phyloP scores from a whole-genome alignment of 306 rosid genomes.

The Lotus japonicus region DNA sequence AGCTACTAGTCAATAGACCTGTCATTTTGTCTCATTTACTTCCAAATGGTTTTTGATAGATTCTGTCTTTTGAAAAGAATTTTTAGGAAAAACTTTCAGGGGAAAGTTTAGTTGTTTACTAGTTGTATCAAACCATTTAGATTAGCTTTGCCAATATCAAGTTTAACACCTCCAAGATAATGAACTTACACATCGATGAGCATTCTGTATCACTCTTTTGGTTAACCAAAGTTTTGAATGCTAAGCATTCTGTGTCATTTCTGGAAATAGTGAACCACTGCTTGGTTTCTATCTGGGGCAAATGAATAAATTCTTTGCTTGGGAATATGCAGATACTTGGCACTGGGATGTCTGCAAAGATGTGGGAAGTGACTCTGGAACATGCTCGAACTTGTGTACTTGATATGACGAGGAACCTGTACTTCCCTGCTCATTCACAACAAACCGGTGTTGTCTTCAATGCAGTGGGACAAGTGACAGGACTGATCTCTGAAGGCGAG shows the following conservation, averaged over 20 bases:
- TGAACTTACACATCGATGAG: not conserved
- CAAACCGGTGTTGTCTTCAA: constrained; percentile 76
- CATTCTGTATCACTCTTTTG: not conserved
- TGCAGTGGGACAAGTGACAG: constrained; percentile 77
- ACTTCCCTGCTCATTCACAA: constrained; percentile 45
- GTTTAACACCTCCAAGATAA: not conserved
- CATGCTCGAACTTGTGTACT: constrained; percentile 85
- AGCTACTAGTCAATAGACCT: not conserved
- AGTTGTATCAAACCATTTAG: not conserved
- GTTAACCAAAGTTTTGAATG: not conserved
- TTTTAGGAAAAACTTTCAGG: not conserved
- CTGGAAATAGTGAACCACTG: not conserved
- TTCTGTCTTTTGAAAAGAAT: constrained; percentile 7
- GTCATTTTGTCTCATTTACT: not conserved
- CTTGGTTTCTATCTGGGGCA: constrained; percentile 9
- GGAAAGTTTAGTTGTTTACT: not conserved
- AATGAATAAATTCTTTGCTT: constrained; percentile 20
- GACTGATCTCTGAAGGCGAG: constrained; percentile 59
- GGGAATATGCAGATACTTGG: constrained; percentile 70
- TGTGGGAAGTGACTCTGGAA: constrained; percentile 95
- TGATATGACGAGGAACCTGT: constrained; percentile 40
- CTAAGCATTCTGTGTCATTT: not conserved
- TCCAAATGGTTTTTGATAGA: not conserved
- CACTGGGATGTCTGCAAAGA: constrained; percentile 96
- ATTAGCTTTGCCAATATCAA: constrained; percentile 14